Conservation (phyloP, 2,329 filamentous ascomycete species). For the Diaporthe vaccinii region DNA sequence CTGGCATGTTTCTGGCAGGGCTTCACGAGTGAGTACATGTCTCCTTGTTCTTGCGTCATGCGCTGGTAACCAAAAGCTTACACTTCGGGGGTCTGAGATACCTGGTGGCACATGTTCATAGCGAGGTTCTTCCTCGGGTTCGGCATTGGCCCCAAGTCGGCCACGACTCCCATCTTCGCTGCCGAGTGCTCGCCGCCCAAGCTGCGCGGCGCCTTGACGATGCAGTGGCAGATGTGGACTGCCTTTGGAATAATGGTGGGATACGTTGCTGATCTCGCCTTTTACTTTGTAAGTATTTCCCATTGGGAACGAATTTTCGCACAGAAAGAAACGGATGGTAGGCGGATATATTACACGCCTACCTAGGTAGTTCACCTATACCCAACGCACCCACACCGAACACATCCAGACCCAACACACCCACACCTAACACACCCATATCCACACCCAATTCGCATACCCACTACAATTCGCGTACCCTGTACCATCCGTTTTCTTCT, state of each 20-base stretch:
- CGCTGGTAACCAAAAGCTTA: background rate
- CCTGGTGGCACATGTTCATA: conserved; percentile 77
- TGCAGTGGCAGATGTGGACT: conserved; percentile 65
- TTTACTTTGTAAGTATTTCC: conserved; percentile 62
- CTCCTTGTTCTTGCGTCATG: background rate
- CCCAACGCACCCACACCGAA: too few species aligned
- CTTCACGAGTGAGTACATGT: conserved; percentile 50
- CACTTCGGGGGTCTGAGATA: conserved; percentile 51
- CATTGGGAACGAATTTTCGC: too few species aligned
- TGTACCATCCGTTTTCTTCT: too few species aligned
- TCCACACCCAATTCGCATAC: too few species aligned
- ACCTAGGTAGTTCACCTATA: too few species aligned
- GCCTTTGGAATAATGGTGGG: conserved; percentile 69
- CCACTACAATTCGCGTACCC: too few species aligned
- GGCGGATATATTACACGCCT: too few species aligned
- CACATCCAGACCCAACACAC: too few species aligned
- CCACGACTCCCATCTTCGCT: conserved; percentile 77
- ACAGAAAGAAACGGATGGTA: too few species aligned
- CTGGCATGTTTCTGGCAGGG: conserved; percentile 66
- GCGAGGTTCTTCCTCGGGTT: conserved; percentile 78
- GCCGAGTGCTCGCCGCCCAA: conserved; percentile 75
- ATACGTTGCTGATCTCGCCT: conserved; percentile 72
- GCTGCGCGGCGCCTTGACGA: conserved; percentile 77
- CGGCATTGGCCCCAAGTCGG: conserved; percentile 78
- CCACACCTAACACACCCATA: too few species aligned